phyloP scores from a whole-genome alignment of 805 yeast genomes.

The Candida sakaeoensis region DNA sequence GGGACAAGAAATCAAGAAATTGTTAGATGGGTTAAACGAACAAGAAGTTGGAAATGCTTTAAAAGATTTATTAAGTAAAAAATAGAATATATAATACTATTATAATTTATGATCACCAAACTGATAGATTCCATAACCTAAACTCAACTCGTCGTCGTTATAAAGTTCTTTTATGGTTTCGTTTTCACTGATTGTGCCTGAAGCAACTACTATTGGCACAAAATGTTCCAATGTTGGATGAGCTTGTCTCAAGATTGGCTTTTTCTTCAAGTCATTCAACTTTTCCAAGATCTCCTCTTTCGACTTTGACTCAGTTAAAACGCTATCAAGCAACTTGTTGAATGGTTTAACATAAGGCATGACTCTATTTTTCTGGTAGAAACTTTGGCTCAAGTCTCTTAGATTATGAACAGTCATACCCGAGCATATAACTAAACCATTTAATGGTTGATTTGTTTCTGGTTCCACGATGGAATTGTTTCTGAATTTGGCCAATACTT shows the following conservation, averaged over 20 bases:
- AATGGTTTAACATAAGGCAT: constrained; percentile 53
- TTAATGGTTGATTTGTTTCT: constrained; percentile 18
- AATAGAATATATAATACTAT: constrained; percentile 3
- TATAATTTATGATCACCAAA: constrained; percentile 28
- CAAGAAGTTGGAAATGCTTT: constrained; percentile 41
- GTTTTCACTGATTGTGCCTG: constrained; percentile 47
- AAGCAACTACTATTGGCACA: constrained; percentile 59
- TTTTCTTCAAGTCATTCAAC: constrained; percentile 33
- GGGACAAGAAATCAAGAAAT: constrained; percentile 48
- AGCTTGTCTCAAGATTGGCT: constrained; percentile 42
- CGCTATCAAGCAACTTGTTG: constrained; percentile 41
- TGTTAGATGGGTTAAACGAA: constrained; percentile 46
- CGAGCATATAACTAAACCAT: constrained; percentile 54
- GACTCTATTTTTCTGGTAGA: constrained; percentile 13
- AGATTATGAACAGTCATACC: constrained; percentile 83
- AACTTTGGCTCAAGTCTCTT: constrained; percentile 41
- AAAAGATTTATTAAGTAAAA: constrained; percentile 35
- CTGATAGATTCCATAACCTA: constrained; percentile 72
- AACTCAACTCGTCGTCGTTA: constrained; percentile 37
- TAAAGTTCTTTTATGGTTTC: constrained; percentile 43
- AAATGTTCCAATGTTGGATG: constrained; percentile 82
- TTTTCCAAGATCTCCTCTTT: constrained; percentile 23
- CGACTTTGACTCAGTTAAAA: constrained; percentile 25
- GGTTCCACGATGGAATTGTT: constrained; percentile 34
- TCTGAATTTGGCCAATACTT: constrained; percentile 49